Evolutionary conservation across 495 filamentous ascomycete genomes (phyloP), one percentile per base, ranked within the genome.

Genomic region (Terfezia boudieri): DNA sequence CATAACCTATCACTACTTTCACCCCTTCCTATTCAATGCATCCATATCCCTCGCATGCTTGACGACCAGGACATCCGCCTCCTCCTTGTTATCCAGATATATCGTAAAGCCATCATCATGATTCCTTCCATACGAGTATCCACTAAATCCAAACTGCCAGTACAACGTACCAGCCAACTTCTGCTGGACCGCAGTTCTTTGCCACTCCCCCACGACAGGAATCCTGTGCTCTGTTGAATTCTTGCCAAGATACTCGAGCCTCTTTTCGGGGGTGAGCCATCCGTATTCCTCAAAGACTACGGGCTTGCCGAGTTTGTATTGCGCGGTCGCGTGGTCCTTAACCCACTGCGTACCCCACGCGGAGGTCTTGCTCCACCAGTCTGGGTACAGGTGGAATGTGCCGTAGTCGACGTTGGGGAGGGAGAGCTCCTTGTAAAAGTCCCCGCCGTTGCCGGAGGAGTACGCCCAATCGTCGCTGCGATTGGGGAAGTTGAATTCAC

Each of bases 211-310:
- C 60, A 77, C 66, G 7, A 77, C 70, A n/a, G 67, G 68, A 35
- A 69, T 51, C 1, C 73, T 54, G 26, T 71, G 69, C 32, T 59
- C 52, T 54, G 70, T 67, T 41, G 60, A 54, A 32, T 62, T 60
- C 37, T 53, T 63, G 46, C 63, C 59, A 9, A 61, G 58, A 52
- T 66, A 57, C 37, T 63, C 63, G 60, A 73, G 52, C 64, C 70
- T 56, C 66, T 57, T 49, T 59, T 69, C 65, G 46, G 67, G 61
- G 2, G 66, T 71, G 43, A 73, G 60, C 62, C 60, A 60, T 14
- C 57, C 78, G 58, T 84, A 84, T 62, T 83, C 81, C 58, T 84
- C 81, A 51, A 80, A 71, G 20, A 84, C 68, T 46, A 81, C 80
- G 0, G 81, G 79, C 66, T 83, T 84, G 20, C 72, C 73, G 9